Evolutionary conservation across 139 green algal species (phyloP).

Genomic region (Closterium sp.): DNA sequence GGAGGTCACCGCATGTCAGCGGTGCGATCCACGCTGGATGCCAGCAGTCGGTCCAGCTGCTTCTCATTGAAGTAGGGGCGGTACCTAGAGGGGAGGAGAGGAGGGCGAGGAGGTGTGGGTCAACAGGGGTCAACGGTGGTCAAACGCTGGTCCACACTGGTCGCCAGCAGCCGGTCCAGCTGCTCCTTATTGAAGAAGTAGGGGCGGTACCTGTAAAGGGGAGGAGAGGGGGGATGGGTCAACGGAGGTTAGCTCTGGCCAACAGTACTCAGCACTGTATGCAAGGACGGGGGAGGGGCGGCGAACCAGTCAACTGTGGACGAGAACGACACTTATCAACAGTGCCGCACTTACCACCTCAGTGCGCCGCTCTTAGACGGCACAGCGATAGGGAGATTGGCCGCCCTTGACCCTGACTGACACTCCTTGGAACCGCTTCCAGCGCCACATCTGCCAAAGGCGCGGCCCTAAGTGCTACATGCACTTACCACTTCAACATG

Average conservation of each 20-base stretch:
- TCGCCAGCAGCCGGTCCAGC: background rate
- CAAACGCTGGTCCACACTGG: background rate
- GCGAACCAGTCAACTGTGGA: too few species aligned
- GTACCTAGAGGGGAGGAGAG: background rate
- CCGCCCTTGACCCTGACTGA: background rate
- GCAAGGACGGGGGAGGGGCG: too few species aligned
- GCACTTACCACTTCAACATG: background rate
- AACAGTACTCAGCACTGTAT: too few species aligned
- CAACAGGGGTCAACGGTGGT: background rate
- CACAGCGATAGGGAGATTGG: background rate
- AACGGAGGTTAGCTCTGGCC: background rate
- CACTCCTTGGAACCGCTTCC: background rate
- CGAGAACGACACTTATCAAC: too few species aligned
- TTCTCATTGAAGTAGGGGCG: constrained; percentile 32
- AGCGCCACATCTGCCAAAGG: too few species aligned
- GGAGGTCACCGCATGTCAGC: background rate
- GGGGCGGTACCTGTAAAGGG: background rate
- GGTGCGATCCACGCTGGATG: background rate
- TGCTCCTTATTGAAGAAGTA: background rate
- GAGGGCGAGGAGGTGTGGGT: background rate
- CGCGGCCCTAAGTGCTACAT: too few species aligned
- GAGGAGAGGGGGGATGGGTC: too few species aligned
- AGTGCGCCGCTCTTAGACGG: background rate
- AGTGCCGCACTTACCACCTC: background rate
- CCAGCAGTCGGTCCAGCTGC: constrained; percentile 25